These are phyloP conservation scores for Mortierella sp. DNA, from an alignment of 371 early-diverging fungal species.

Conservation along the genomic window DNA sequence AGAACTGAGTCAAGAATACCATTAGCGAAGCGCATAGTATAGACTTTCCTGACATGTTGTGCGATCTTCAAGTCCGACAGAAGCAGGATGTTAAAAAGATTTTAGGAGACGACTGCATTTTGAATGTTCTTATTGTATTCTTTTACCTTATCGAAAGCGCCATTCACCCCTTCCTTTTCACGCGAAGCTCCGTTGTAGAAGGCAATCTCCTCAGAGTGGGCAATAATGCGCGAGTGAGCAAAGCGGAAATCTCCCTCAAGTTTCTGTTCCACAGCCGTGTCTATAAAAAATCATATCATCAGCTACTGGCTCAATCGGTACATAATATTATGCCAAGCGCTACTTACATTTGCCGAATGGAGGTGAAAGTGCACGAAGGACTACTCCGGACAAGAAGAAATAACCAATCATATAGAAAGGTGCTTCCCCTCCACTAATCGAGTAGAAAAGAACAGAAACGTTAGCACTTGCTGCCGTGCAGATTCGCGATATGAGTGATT, in stretches of 20 bases:
- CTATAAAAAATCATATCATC: constrained; percentile 44
- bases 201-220: constrained; percentile 91
- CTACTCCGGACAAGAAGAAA: constrained; percentile 80
- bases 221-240: constrained; percentile 85
- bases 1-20: constrained; percentile 88
- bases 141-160: constrained; percentile 70
- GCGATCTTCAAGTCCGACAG: constrained; percentile 61
- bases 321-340: background rate
- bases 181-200: constrained; percentile 85
- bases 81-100: background rate
- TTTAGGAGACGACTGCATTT: background rate
- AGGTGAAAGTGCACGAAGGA: constrained; percentile 85
- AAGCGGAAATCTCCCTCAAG: constrained; percentile 91
- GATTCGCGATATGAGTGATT: background rate
- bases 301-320: background rate
- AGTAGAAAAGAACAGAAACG: background rate
- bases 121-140: constrained; percentile 11
- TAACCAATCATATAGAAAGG: constrained; percentile 86
- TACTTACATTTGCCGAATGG: constrained; percentile 84
- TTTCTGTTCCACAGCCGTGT: constrained; percentile 82
- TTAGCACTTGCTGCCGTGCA: background rate
- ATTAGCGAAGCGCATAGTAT: constrained; percentile 80
- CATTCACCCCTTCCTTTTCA: constrained; percentile 79
- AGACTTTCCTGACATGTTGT: constrained; percentile 83
- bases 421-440: constrained; percentile 72